Evolutionary conservation across 106 monocot genomes (phyloP).

Genomic region (Dactylorhiza incarnata): DNA sequence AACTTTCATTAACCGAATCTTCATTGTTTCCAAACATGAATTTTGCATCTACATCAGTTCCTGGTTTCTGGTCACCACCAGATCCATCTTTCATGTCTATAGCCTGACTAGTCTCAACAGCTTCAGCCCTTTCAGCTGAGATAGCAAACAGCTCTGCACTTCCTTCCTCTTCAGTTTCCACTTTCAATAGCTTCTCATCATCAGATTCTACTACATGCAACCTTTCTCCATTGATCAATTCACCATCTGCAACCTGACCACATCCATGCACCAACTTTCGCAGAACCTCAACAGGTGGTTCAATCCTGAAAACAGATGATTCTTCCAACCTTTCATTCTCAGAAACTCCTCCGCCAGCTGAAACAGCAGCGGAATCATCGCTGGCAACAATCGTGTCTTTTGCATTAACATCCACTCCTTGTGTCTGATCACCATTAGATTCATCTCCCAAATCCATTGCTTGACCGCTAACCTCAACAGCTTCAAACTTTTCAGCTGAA

Average conservation of each 20-base stretch:
- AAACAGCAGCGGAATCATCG: neutral
- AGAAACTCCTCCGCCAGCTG: neutral
- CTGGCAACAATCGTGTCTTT: neutral
- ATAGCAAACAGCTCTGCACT: neutral
- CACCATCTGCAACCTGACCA: neutral
- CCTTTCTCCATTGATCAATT: neutral
- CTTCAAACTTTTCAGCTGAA: neutral
- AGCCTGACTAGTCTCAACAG: neutral
- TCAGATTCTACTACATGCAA: neutral
- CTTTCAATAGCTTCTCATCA: neutral
- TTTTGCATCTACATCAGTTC: slow-evolving; percentile 4
- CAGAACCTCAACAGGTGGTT: neutral
- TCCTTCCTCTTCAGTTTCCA: neutral
- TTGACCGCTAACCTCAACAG: neutral
- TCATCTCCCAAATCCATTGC: neutral
- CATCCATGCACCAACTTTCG: neutral
- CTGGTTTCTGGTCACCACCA: neutral
- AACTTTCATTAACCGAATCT: neutral
- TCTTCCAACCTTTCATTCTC: neutral
- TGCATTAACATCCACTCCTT: neutral
- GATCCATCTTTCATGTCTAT: neutral
- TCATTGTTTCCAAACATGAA: neutral
- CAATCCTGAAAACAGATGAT: slow-evolving; percentile 1
- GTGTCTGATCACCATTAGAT: neutral
- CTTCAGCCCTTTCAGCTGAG: slow-evolving; percentile 4